Evolutionary conservation across 495 filamentous ascomycete species (phyloP), one percentile per base, ranked within the genome.

Genomic region (Xylaria castorea): DNA sequence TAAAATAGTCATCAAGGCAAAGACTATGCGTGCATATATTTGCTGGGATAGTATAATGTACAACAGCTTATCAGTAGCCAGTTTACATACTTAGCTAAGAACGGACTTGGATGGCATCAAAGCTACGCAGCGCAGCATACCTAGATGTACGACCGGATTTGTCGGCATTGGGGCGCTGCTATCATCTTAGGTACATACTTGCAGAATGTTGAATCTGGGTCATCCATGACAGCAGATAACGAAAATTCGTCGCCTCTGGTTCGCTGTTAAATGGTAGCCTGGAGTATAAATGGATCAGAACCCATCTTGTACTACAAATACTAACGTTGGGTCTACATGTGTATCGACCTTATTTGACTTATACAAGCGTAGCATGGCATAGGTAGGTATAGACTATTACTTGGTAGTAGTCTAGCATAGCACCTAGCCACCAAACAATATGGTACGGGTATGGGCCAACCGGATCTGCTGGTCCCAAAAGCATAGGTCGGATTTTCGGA

Each of bases 221-320:
- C n/a, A 36, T 58, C 18, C 30, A 3, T 27, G 5, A 34, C 18
- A 1, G 14, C 34, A 36, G 58, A 40, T 63, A 63, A 14, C 36
- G 12, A 25, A 42, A 38, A 36, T 18, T 48, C 46, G 8, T 25
- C n/a, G 48, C 11, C 20, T 61, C 58, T 57, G 48, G 66, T 68
- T 68, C n/a, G 66, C 44, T 25, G 20, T 62, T 70, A 70, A 70
- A 70, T 70, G 67, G 67, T 55, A 48, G 67, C 67, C 67, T 70
- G 42, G 67, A 46, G 51, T 16, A 61, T 70, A 61, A 46, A 46
- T 46, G 66, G 66, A 44, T n/a, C 22, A 44, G 38, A 68, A 16
- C 25, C 12, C 42, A 68, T 34, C 18, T 32, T 32, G 32, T 27
- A 57, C n/a, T 40, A 38, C 40, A 16, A 12, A 36, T 36, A 36